Base-by-base conservation (phyloP, 441 rosid genomes). In the Arabidopsis hybrid region DNA sequence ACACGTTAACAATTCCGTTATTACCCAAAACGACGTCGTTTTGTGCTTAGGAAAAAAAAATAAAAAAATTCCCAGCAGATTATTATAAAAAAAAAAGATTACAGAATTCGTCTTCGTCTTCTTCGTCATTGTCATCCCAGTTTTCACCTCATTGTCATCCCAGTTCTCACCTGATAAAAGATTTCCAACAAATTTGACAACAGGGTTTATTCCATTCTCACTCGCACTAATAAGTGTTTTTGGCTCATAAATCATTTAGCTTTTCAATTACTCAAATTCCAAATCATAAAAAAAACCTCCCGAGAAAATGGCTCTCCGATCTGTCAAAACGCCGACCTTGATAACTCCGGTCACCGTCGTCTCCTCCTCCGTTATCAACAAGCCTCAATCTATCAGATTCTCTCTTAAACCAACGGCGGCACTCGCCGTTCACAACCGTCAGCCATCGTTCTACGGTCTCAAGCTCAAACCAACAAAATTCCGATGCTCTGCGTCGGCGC, bases 401-500 rank as follows among this genome's bases (percentile, higher is more conserved):
- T 9, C 71, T 5, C 58, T 59, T 13, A 63, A 63, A n/a, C 59
- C 50, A 7, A 60, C 56, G 32, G 40, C 69, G 3, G 1, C 47
- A 35, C 59, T 69, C 69, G 12, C 76, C 69, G 11, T 70, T 13
- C 9, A 50, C 56, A 69, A 31, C 47, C 49, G 32, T 13, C 56
- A 58, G 2, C 53, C 16, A 2, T 59, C 75, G 31, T 64, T 57
- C 56, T 57, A 63, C 75, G n/a, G 60, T 50, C 80, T 29, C 65
- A 71, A 26, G 12, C 59, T 71, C 52, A 71, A 71, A 11, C 58
- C 39, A 6, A 4, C 57, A 0, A 77, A 66, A 7, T 77, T 71
- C 59, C 77, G 73, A 9, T 77, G 80, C 80, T 77, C 73, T 1
- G 80, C 80, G 29, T 77, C 90, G 79, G 89, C 81, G 2, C 80